Conservation (phyloP, 495 filamentous ascomycete species). For the Polyplosphaeria fusca region DNA sequence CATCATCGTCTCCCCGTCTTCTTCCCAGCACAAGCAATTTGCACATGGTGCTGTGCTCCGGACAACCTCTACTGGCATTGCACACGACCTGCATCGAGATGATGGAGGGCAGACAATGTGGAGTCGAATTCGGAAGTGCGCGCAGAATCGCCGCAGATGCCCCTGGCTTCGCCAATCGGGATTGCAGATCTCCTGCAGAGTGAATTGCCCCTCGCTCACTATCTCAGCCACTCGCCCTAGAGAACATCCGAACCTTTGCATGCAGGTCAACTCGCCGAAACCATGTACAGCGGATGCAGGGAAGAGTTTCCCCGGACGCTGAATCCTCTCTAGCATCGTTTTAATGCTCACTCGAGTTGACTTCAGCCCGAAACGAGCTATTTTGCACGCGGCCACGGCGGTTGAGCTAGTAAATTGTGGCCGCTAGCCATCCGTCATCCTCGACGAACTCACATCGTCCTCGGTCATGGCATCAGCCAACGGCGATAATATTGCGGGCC, state of each 20-base stretch:
- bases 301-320: conserved; percentile 23
- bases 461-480: conserved; percentile 9
- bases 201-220: not conserved
- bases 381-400: conserved; percentile 25
- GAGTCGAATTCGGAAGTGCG: conserved; percentile 19
- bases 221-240: conserved; percentile 21
- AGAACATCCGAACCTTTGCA: not conserved
- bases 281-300: conserved; percentile 28
- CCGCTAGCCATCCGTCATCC: conserved; percentile 9
- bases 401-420: conserved; percentile 22
- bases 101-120: conserved; percentile 4
- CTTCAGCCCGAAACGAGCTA: not conserved
- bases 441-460: not conserved
- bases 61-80: too few species aligned
- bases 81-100: too few species aligned
- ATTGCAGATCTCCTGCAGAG: conserved; percentile 17
- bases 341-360: conserved; percentile 12
- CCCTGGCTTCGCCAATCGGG: conserved; percentile 23
- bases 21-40: too few species aligned
- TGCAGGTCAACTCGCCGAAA: too few species aligned
- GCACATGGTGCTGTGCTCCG: not conserved
- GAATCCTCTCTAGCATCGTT: conserved; percentile 6
- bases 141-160: conserved; percentile 16
- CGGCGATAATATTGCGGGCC: not conserved
- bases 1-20: too few species aligned